Percentiles rank a stretch among this genome's conserved stretches.
Evolutionary conservation across 2,329 filamentous ascomycete species (phyloP).

Genomic region (Emergomyces africanus): DNA sequence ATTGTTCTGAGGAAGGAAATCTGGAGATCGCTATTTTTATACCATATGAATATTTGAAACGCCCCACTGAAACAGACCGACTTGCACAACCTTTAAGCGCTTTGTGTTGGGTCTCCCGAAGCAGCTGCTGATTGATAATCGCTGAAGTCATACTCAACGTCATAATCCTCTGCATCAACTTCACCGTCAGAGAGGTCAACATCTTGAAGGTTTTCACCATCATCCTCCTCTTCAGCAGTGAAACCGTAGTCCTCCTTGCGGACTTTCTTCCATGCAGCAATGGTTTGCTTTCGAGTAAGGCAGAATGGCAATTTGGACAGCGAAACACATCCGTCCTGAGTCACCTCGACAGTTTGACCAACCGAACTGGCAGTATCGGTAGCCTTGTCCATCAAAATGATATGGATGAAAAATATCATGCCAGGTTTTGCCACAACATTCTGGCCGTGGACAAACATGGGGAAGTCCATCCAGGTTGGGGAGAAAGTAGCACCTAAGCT

Average conservation of each 20-base stretch:
- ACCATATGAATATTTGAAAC: not conserved
- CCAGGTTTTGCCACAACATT: conserved; percentile 14
- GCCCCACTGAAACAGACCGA: not conserved
- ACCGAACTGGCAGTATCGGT: conserved; percentile 24
- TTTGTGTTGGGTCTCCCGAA: conserved; percentile 13
- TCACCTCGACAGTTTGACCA: conserved; percentile 21
- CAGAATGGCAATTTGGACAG: conserved; percentile 23
- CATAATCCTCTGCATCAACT: conserved; percentile 21
- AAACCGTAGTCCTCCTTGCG: conserved; percentile 23
- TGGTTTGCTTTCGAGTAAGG: conserved; percentile 21
- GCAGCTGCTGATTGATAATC: conserved; percentile 16
- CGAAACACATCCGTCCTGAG: conserved; percentile 18
- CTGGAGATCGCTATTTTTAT: not conserved
- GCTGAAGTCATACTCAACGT: conserved; percentile 25
- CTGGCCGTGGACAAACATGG: conserved; percentile 12
- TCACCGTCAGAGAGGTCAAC: conserved; percentile 23
- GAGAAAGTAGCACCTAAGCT: conserved; percentile 20
- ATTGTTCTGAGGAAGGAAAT: not conserved
- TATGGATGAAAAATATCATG: conserved; percentile 26
- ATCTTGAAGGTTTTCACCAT: conserved; percentile 22
- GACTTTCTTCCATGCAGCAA: conserved; percentile 24
- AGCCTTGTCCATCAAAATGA: conserved; percentile 24
- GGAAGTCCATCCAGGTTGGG: conserved; percentile 14
- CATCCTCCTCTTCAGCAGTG: conserved; percentile 19
- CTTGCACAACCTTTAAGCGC: not conserved